Conservation (phyloP, 208 protist genomes). For the Strigomonas culicis region DNA sequence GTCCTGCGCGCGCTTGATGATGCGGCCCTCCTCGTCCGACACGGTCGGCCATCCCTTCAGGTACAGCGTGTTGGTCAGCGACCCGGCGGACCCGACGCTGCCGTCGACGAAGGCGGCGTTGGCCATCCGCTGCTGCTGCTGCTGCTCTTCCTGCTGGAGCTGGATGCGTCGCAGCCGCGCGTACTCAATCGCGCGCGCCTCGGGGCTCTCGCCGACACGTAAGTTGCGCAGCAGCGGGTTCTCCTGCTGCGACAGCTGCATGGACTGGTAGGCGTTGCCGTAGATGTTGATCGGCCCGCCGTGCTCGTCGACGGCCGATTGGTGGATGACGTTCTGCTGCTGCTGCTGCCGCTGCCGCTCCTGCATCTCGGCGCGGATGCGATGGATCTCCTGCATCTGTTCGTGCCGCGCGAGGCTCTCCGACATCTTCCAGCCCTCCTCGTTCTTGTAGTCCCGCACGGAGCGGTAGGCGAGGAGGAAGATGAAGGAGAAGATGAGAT, state of each 20-base stretch:
- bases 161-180: slow-evolving; percentile 58
- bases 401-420: slow-evolving; percentile 72
- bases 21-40: slow-evolving; percentile 47
- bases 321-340: no score
- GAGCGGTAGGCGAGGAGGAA: slow-evolving; percentile 56
- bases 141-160: slow-evolving; percentile 31
- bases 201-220: slow-evolving; percentile 28
- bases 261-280: no score
- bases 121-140: slow-evolving; percentile 10
- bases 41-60: slow-evolving; percentile 63
- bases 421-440: slow-evolving; percentile 79
- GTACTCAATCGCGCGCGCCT: slow-evolving; percentile 58
- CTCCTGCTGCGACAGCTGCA: slow-evolving; percentile 15
- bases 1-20: slow-evolving; percentile 57
- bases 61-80: slow-evolving; percentile 12
- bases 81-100: background rate
- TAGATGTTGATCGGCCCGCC: no score
- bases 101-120: background rate
- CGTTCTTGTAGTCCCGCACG: slow-evolving; percentile 67
- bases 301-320: no score
- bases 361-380: slow-evolving; percentile 65
- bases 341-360: slow-evolving; percentile 46
- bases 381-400: slow-evolving; percentile 68
- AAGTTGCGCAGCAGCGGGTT: slow-evolving; percentile 14
- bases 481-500: slow-evolving; percentile 52